A percentile compares a stretch with the other conserved stretches of the same genome.
phyloP scores from a whole-genome alignment of 345 rosid species.

The Psidium guajava region DNA sequence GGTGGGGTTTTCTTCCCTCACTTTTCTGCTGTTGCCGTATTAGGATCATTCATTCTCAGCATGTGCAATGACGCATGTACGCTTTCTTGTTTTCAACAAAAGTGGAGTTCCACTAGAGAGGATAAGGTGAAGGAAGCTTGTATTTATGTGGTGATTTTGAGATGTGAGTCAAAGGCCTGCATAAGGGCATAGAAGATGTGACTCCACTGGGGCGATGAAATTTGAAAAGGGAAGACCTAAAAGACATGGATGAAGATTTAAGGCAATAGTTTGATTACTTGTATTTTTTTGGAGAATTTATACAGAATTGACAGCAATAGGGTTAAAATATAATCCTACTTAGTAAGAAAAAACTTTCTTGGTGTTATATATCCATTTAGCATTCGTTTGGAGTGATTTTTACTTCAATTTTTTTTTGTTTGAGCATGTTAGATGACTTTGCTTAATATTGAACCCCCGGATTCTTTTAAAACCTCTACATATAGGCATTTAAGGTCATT shows the following conservation, averaged over 20 bases:
- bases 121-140: background rate
- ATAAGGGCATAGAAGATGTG: background rate
- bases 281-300: background rate
- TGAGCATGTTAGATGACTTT: background rate
- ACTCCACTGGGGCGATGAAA: background rate
- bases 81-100: background rate
- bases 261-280: background rate
- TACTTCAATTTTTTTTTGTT: background rate
- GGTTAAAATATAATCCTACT: background rate
- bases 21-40: background rate
- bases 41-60: background rate
- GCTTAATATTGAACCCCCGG: background rate
- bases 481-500: background rate
- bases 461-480: background rate
- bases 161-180: background rate
- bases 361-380: background rate
- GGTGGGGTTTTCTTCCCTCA: slow-evolving; percentile 21
- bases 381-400: background rate
- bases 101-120: background rate
- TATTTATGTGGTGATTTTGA: background rate
- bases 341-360: background rate
- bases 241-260: background rate
- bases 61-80: background rate
- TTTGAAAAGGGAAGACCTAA: background rate
- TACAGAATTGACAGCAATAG: background rate